Evolutionary conservation across 257 asterid species (phyloP).

Genomic region (Henckelia pumila): DNA sequence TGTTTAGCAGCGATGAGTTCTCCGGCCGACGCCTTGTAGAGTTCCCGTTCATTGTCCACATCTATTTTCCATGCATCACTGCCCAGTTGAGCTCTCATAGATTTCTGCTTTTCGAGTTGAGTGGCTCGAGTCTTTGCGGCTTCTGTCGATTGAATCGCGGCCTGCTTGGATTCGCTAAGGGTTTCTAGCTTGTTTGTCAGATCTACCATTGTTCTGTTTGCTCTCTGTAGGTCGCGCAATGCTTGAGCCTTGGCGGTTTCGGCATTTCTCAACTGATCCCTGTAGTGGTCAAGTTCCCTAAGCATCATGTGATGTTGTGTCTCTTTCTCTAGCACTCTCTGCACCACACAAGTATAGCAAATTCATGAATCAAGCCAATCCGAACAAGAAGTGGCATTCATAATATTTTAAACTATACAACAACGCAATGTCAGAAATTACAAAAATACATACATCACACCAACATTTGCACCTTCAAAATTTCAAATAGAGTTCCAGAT

Average conservation of each 20-base stretch:
- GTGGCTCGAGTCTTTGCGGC: constrained; percentile 43
- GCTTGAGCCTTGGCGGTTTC: constrained; percentile 65
- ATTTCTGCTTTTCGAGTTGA: constrained; percentile 47
- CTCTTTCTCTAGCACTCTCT: constrained; percentile 87
- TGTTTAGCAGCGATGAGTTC: constrained; percentile 51
- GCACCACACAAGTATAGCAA: constrained; percentile 8
- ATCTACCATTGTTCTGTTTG: constrained; percentile 56
- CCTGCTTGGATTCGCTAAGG: constrained; percentile 57
- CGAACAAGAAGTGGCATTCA: not conserved
- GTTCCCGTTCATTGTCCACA: constrained; percentile 53
- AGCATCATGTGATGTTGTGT: constrained; percentile 61
- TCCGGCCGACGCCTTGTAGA: constrained; percentile 49
- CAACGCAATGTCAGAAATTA: too few relatives aligned
- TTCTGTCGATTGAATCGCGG: constrained; percentile 53
- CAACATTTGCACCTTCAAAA: not conserved
- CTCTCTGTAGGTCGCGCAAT: constrained; percentile 49
- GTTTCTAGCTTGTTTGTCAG: constrained; percentile 64
- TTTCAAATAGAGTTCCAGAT: too few relatives aligned
- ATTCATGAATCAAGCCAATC: not conserved
- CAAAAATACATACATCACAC: too few relatives aligned
- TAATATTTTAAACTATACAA: too few relatives aligned
- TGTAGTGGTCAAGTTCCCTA: constrained; percentile 52
- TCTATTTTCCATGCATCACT: constrained; percentile 52
- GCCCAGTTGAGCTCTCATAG: constrained; percentile 37
- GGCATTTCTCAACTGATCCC: constrained; percentile 43